A percentile compares a stretch with the other conserved stretches of the same genome.
Conservation (phyloP, 805 yeast species). For the Wickerhamomyces kurtzmanii region DNA sequence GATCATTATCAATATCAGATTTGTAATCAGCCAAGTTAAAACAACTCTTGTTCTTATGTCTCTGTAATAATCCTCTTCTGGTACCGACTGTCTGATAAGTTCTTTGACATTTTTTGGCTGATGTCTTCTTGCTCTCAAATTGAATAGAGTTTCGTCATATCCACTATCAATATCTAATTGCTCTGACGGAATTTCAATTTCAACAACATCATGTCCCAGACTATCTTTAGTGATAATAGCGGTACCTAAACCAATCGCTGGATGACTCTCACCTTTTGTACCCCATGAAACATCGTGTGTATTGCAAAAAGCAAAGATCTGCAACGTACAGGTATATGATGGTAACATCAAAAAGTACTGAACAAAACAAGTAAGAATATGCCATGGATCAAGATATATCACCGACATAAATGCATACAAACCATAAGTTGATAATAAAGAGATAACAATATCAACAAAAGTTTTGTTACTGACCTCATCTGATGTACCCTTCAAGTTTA, state of each 20-base stretch:
- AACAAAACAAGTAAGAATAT: conserved; percentile 72
- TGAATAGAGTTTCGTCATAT: conserved; percentile 65
- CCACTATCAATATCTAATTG: conserved; percentile 74
- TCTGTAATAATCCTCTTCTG: conserved; percentile 78
- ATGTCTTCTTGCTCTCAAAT: conserved; percentile 60
- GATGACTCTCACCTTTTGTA: conserved; percentile 87
- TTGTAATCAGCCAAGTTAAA: conserved; percentile 85
- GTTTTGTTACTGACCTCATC: conserved; percentile 31
- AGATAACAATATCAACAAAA: conserved; percentile 71
- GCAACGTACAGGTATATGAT: conserved; percentile 83
- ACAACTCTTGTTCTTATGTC: conserved; percentile 94
- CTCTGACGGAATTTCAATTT: conserved; percentile 61
- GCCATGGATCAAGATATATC: conserved; percentile 94
- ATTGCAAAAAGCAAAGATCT: conserved; percentile 94
- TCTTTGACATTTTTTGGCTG: conserved; percentile 41
- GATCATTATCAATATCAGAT: conserved; percentile 75
- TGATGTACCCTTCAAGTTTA: conserved; percentile 24
- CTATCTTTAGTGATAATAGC: conserved; percentile 68
- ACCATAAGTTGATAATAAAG: conserved; percentile 87
- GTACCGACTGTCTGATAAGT: conserved; percentile 25
- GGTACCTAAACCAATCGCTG: conserved; percentile 57
- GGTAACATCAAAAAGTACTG: conserved; percentile 90
- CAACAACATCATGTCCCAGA: conserved; percentile 69
- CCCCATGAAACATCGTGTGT: conserved; percentile 99
- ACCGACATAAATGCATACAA: conserved; percentile 75